Base-by-base conservation (phyloP, 352 stramenopile species). In the Plasmopara halstedii region DNA sequence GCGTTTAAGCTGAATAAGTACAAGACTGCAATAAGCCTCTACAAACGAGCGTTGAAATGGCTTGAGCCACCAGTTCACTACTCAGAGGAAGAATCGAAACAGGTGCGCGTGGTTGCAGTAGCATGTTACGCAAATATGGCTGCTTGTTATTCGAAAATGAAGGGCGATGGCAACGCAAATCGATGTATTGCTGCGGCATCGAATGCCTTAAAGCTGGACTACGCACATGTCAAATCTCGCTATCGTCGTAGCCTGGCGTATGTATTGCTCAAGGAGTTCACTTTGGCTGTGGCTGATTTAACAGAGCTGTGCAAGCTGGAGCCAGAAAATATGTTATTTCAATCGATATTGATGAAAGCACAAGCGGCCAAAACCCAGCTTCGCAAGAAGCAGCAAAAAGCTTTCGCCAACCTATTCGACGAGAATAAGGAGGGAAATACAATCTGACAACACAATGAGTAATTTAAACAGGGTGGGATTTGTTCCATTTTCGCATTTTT, bases 211-310 rank as follows among this genome's bases (percentile, higher is more conserved):
- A 38, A 58, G 20, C 21, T 70, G 13, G 70, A 84, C 23, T 33
- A 66, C 1, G 34, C 35, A 20, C 73, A 85, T 48, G 49, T 67
- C 8, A 91, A 91, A 48, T 76, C 77, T 42, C 62, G 74, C 9
- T 89, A 70, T 55, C 62, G 70, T 21, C 69, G 77, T 33, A 83
- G 76, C 36, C 76, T 89, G 41, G 80, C 73, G 26, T 76, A 73
- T 33, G 33, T 72, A 4, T 46, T 57, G 10, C 57, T 54, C 17
- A 88, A 85, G 40, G 66, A 75, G 37, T 88, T 83, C 31, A 60
- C 75, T 6, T 35, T 72, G 6, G 77, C 74, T 3, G 39, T 87
- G 6, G 40, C 33, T n/a, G 77, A 89, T 57, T 56, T 89, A 26
- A 60, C 58, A 18, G 46, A 43, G 7, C 50, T 67, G 14, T 21